Evolutionary conservation across 2,329 filamentous ascomycete species (phyloP), one percentile per base, ranked within the genome.

Genomic region (Aspergillus sp.): DNA sequence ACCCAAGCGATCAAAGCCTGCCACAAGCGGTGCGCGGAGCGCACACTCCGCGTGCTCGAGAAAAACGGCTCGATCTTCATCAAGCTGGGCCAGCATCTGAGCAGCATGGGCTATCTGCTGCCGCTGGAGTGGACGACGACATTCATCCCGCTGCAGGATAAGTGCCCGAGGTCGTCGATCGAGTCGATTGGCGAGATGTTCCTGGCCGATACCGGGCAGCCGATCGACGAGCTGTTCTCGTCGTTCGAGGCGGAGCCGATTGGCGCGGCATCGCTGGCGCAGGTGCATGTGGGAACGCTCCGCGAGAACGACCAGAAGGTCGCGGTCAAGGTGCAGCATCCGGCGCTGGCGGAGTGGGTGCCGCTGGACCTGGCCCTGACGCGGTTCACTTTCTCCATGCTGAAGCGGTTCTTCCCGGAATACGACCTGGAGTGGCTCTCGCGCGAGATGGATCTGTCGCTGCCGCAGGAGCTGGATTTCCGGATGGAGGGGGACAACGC

Each of bases 11-110:
- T 98, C 32, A 82, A 77, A 46, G 78, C 79, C 42, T 96, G 91
- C 54, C 91, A 98, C 61, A 82, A 93, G 57, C 75, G 91, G 59
- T 98, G 91, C 63, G 91, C 91, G 17, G 74, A 86, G 49, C 77
- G 91, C 40, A 95, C 91, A 1, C 67, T 96, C 26, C 74, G 72
- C 36, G 88, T 93, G 2, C 66, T 96, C 43, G 91, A 98, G 69
- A 86, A 84, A 68, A 96, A 95, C 59, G 91, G 93, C 15, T 93
- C 89, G 16, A 94, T 98, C 42, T 98, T 96, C 50, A 96, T 98
- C 58, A 98, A 98, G 63, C 68, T 98, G 24, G 91, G 91, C 5
- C 91, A 98, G 52, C 91, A 98, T 62, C 61, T 98, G 61, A 94
- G 86, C 58, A 89, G 86, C 43, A 84, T 96, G 82, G 93, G 91